A percentile compares a stretch with the other conserved stretches of the same genome.
Conservation (phyloP, 2,329 filamentous ascomycete genomes). For the Botrytis hyacinthi region DNA sequence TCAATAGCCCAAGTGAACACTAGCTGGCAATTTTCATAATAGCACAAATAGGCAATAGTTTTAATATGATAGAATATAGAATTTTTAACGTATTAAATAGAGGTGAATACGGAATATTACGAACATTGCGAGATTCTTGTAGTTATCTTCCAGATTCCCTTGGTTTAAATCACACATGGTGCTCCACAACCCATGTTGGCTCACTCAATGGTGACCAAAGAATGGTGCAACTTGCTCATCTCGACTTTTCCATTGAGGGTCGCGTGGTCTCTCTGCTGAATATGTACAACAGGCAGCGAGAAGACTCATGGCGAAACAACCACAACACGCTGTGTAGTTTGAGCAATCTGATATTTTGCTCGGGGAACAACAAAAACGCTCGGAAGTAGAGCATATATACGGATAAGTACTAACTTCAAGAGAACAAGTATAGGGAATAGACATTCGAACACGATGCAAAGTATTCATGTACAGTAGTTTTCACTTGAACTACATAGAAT, state of each 20-base stretch:
- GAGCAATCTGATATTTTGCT: not conserved
- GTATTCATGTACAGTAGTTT: conserved; percentile 6
- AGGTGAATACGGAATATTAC: not conserved
- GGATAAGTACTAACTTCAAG: not conserved
- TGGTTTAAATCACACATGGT: not conserved
- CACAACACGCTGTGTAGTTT: not conserved
- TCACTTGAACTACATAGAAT: not conserved
- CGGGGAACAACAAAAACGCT: not conserved
- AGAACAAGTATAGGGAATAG: not conserved
- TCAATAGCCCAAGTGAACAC: not conserved
- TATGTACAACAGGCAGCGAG: not conserved
- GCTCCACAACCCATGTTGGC: not conserved
- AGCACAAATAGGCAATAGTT: not conserved
- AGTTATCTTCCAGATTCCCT: not conserved
- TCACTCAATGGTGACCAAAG: not conserved
- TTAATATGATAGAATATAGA: not conserved
- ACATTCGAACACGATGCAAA: not conserved
- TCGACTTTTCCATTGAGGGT: not conserved
- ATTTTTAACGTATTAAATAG: not conserved
- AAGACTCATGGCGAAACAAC: not conserved
- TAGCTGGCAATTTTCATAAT: not conserved
- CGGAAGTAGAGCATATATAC: not conserved
- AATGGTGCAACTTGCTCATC: not conserved
- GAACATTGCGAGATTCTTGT: not conserved
- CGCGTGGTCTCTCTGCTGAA: not conserved